Evolutionary conservation across 768 basidiomycete genomes (phyloP).

Genomic region (Lactarius hatsudake): DNA sequence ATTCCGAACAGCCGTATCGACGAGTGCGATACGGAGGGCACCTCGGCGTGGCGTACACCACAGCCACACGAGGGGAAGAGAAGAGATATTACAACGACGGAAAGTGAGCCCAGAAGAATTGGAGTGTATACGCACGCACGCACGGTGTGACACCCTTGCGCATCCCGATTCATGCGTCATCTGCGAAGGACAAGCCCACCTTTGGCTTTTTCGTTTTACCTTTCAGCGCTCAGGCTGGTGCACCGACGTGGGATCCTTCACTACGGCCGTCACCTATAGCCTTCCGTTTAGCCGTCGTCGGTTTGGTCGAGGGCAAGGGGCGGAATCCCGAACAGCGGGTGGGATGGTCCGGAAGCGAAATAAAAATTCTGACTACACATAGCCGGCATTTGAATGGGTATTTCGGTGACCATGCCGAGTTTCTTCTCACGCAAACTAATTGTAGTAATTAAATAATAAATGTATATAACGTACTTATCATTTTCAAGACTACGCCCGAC

Average conservation of each 20-base stretch:
- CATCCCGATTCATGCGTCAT: constrained; percentile 44
- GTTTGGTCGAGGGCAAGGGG: constrained; percentile 25
- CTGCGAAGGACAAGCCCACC: constrained; percentile 54
- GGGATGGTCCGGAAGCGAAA: no score
- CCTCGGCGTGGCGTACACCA: background rate
- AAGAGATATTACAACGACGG: background rate
- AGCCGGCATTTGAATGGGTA: no score
- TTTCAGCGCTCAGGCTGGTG: constrained; percentile 36
- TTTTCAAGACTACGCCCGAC: no score
- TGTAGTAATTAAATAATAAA: no score
- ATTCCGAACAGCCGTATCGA: background rate
- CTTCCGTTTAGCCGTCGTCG: constrained; percentile 35
- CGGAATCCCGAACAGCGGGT: no score
- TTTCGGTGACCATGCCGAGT: no score
- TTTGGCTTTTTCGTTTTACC: constrained; percentile 55
- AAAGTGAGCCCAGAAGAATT: background rate
- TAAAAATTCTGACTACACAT: no score
- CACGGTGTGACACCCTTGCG: no score
- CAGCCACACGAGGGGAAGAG: background rate
- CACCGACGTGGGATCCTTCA: constrained; percentile 27
- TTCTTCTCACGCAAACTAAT: no score
- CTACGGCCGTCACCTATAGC: constrained; percentile 36
- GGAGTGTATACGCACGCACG: background rate
- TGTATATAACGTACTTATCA: no score
- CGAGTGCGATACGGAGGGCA: background rate